Conservation (phyloP, 495 filamentous ascomycete species). For the Trichoderma virens region DNA sequence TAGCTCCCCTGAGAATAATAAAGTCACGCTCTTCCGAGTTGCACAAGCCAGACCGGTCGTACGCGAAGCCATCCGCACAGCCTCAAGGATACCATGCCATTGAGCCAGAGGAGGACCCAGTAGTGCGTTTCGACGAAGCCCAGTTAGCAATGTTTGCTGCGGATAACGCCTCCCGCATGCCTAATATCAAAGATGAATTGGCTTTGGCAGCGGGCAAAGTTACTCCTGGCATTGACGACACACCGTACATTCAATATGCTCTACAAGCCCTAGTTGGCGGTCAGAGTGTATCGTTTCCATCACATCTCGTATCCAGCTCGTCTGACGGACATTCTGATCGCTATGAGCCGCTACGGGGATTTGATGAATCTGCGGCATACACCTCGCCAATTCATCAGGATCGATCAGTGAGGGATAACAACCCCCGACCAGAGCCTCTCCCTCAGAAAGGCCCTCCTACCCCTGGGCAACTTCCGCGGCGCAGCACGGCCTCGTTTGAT, state of each 20-base stretch:
- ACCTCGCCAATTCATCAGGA: background rate
- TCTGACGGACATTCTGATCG: slow-evolving; percentile 19
- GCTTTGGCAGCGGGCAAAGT: slow-evolving; percentile 35
- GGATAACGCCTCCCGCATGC: slow-evolving; percentile 23
- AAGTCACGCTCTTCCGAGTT: background rate
- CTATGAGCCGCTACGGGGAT: background rate
- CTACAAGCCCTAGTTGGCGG: slow-evolving; percentile 31
- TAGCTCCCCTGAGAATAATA: background rate
- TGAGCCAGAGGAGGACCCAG: slow-evolving; percentile 15
- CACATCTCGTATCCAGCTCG: slow-evolving; percentile 12
- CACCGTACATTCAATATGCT: slow-evolving; percentile 40
- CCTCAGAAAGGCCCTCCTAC: background rate
- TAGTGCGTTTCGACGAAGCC: slow-evolving; percentile 23
- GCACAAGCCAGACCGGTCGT: background rate
- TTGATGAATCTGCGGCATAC: slow-evolving; percentile 1
- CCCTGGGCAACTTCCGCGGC: background rate
- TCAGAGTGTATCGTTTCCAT: background rate
- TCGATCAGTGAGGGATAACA: background rate
- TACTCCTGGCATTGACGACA: slow-evolving; percentile 41
- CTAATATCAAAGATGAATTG: slow-evolving; percentile 36
- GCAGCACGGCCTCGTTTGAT: slow-evolving; percentile 1
- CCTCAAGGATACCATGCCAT: slow-evolving; percentile 4
- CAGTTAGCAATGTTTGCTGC: slow-evolving; percentile 26
- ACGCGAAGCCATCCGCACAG: background rate
- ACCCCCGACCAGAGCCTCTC: background rate